Evolutionary conservation across 2,329 filamentous ascomycete species (phyloP), one percentile per base, ranked within the genome.

Genomic region (Aspergillus fumigatiaffinis): DNA sequence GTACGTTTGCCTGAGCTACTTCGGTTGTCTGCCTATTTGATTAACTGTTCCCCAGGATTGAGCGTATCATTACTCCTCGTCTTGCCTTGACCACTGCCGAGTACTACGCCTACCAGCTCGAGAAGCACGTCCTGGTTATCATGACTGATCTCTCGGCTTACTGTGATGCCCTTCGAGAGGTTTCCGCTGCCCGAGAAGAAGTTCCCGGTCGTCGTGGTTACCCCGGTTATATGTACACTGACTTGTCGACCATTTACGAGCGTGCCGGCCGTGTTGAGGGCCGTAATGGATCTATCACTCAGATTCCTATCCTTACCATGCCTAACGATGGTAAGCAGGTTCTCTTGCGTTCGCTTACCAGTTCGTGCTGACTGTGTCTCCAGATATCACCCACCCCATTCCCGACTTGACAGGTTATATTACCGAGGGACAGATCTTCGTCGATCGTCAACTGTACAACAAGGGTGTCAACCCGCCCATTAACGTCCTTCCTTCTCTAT

Each of bases 211-310:
- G 94, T 77, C 93, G 94, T 87, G 94, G 94, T 85, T 99, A 94
- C 82, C 94, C 94, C 54, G 94, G 94, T 90, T 99, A 99, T 85
- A 99, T 99, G 94, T 99, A 99, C 84, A 99, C 94, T 67, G 95
- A 99, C 86, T 90, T 99, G 87, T 97, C 94, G 59, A 99, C 94
- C 73, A 97, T 99, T 71, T 99, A 99, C 83, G 94, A 99, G 80
- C 92, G 94, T 81, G 94, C 94, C 68, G 94, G 94, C 72, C 94
- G 94, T 89, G 94, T 99, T 52, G 83, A 91, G 71, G 95, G 95
- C 68, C 90, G 95, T 68, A 97, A 97, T 71, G 94, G 95, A 60
- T 99, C 94, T 69, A 99, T 99, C 70, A 99, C 95, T 21, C 94
- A 99, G 80, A 97, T 99, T 70, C 94, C 94, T 59, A 99, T 99